Base-by-base conservation (phyloP, 83 land plant genomes). In the Larix sibirica region DNA sequence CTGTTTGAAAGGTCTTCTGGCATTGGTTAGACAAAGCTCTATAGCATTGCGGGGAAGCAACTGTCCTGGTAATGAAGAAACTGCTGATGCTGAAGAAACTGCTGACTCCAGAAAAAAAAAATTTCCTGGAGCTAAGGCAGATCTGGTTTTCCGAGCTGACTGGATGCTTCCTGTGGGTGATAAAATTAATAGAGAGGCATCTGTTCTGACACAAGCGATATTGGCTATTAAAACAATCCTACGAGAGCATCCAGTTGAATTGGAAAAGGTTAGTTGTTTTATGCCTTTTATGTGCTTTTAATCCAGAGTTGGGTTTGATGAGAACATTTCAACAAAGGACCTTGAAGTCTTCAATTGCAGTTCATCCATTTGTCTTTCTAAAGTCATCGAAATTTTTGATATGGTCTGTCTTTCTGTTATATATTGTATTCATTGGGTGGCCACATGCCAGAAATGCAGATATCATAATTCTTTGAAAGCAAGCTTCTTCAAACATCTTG, bases 161-260 rank as follows among this genome's bases (percentile, higher is more conserved):
- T 33, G 23, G 42, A 58, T 78, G 63, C 40, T 78, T 31, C 31
- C 9, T 1, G 26, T 16, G 56, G 64, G 40, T 33, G 61, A 77
- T 5, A 81, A 88, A 28, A 33, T 26, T 21, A 89, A 86, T 62
- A 87, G 83, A 71, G 96, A 93, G 85, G 93, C 84, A 38, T 80
- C 26, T 83, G 92, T 97, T 64, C 85, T 97, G 82, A 83, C 89
- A 77, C 97, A 97, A 86, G 98, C 99, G 58, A 87, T 97, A 10
- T 85, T 93, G 80, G 96, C 99, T 12, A 87, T 97, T 10, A 87
- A 94, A 84, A 74, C 89, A 21, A 94, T 97, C 38, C 87, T 95
- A 61, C 89, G 88, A 83, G 84, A 88, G 63, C 87, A 92, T 87
- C 97, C 98, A 79, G 62, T 79, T 42, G 83, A 78, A 76, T 84